phyloP scores from a whole-genome alignment of 306 rosid genomes.

The Lathyrus aphaca region DNA sequence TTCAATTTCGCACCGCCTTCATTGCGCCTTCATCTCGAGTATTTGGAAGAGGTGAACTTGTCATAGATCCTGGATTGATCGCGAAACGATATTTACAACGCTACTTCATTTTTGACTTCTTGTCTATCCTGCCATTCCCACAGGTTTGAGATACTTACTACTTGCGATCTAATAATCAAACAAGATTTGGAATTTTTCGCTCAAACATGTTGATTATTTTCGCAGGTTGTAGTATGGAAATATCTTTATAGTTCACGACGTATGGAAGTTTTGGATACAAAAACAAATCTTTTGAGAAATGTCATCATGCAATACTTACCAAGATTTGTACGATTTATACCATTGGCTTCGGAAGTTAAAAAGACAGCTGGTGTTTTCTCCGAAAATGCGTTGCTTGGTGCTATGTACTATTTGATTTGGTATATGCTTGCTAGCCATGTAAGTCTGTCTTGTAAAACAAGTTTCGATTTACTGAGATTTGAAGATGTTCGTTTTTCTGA shows the following conservation, averaged over 20 bases:
- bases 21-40: slow-evolving; percentile 92
- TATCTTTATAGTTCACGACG: slow-evolving; percentile 53
- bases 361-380: slow-evolving; percentile 87
- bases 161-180: too few relatives aligned
- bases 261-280: slow-evolving; percentile 66
- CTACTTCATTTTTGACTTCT: slow-evolving; percentile 70
- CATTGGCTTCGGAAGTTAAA: slow-evolving; percentile 81
- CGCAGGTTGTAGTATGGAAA: slow-evolving; percentile 70
- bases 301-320: slow-evolving; percentile 74
- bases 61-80: slow-evolving; percentile 76
- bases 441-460: slow-evolving; percentile 36
- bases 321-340: slow-evolving; percentile 73
- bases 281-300: slow-evolving; percentile 59
- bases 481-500: neutral
- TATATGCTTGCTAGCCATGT: slow-evolving; percentile 91
- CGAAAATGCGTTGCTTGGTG: slow-evolving; percentile 83
- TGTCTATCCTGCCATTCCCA: slow-evolving; percentile 76
- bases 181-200: too few relatives aligned
- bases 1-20: slow-evolving; percentile 84
- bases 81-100: slow-evolving; percentile 74
- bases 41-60: slow-evolving; percentile 96
- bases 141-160: slow-evolving; percentile 62
- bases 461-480: too few relatives aligned
- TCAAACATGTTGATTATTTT: slow-evolving; percentile 3
- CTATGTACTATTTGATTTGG: slow-evolving; percentile 82